These are phyloP conservation scores for Suillus paluster DNA, from an alignment of 768 basidiomycete species.

Conservation along the genomic window DNA sequence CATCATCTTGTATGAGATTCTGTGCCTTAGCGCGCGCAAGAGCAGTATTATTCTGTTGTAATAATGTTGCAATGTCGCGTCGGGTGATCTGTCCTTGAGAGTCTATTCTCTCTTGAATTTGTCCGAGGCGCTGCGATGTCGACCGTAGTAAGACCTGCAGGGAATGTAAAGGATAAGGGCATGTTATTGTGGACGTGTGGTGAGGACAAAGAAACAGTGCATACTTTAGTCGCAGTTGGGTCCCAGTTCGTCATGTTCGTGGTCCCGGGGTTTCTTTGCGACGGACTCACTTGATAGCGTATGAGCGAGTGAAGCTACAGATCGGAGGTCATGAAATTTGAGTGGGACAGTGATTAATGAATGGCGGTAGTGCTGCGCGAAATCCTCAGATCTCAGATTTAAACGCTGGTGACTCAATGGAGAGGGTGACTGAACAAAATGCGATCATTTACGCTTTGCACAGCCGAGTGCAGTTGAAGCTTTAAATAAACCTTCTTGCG, in stretches of 20 bases:
- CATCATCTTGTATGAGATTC: conserved; percentile 66
- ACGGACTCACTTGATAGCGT: neutral
- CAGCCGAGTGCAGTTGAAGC: neutral
- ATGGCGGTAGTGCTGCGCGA: neutral
- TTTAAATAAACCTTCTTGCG: neutral
- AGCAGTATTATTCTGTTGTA: conserved; percentile 62
- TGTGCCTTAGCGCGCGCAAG: conserved; percentile 77
- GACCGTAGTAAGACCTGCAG: conserved; percentile 63
- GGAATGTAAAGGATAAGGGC: neutral
- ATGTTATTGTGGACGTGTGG: neutral
- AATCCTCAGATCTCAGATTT: neutral
- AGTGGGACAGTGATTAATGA: neutral
- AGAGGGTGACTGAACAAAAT: neutral
- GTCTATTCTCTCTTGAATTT: conserved; percentile 72
- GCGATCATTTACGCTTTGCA: too few relatives aligned
- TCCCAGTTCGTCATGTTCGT: conserved; percentile 34
- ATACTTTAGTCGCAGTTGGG: conserved; percentile 34
- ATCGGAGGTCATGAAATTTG: neutral
- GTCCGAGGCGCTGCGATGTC: conserved; percentile 67
- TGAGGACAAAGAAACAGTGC: conserved; percentile 8
- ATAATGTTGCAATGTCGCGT: conserved; percentile 67
- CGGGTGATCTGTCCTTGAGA: conserved; percentile 64
- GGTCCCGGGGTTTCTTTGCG: neutral
- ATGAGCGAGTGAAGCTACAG: neutral
- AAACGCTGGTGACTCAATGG: neutral